phyloP scores from a whole-genome alignment of 2,329 filamentous ascomycete genomes.

The Didymella segeticola region DNA sequence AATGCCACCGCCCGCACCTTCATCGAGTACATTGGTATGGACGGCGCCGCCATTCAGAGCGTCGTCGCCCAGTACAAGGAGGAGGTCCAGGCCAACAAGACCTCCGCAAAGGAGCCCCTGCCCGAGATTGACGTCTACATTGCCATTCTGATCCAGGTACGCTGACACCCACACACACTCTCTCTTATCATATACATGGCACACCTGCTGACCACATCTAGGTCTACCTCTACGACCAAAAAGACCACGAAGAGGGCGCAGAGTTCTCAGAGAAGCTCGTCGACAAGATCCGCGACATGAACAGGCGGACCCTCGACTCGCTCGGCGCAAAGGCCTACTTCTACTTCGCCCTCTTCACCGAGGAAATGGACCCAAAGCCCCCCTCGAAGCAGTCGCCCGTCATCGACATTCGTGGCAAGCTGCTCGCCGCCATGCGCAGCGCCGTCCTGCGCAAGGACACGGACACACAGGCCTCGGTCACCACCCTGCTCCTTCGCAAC shows the following conservation, averaged over 20 bases:
- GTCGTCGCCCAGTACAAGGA: constrained; percentile 64
- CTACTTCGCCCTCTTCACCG: constrained; percentile 95
- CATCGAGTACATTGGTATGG: constrained; percentile 71
- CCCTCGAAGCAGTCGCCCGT: constrained; percentile 88
- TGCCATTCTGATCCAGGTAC: constrained; percentile 69
- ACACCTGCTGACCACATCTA: constrained; percentile 58
- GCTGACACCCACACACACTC: too few species aligned
- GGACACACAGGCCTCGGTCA: constrained; percentile 96
- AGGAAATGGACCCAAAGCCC: constrained; percentile 85
- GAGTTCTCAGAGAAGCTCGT: constrained; percentile 85
- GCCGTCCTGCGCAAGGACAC: constrained; percentile 96
- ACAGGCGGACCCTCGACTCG: constrained; percentile 92
- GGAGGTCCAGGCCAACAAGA: constrained; percentile 68
- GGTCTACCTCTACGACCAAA: constrained; percentile 87
- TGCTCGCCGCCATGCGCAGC: constrained; percentile 88
- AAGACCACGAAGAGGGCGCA: constrained; percentile 79
- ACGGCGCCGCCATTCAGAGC: constrained; percentile 68
- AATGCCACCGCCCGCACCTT: constrained; percentile 73
- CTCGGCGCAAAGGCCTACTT: constrained; percentile 96
- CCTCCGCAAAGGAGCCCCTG: constrained; percentile 73
- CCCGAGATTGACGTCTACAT: constrained; percentile 91
- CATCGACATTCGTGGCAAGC: constrained; percentile 81
- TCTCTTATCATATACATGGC: not conserved
- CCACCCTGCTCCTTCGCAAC: constrained; percentile 91
- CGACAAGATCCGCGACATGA: constrained; percentile 84